phyloP scores from a whole-genome alignment of 345 rosid genomes.

The Acer negundo region DNA sequence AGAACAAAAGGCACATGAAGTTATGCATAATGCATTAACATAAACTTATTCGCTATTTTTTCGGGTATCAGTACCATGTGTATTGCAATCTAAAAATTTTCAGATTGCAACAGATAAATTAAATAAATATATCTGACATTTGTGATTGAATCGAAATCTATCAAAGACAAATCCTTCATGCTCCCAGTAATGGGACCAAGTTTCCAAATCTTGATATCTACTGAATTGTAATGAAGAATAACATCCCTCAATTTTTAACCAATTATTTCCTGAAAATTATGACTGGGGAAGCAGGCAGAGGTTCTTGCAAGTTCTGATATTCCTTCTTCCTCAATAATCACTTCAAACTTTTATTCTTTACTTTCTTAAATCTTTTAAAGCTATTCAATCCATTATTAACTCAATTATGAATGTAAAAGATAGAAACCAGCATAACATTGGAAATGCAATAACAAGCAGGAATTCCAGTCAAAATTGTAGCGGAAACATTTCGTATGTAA shows the following conservation, averaged over 20 bases:
- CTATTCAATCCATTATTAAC: background rate
- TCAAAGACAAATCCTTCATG: background rate
- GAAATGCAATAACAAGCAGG: background rate
- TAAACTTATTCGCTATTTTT: background rate
- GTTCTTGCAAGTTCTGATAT: background rate
- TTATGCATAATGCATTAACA: too few relatives aligned
- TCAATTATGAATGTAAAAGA: background rate
- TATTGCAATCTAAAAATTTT: too few relatives aligned
- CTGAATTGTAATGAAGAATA: background rate
- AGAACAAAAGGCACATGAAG: background rate
- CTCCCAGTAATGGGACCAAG: background rate
- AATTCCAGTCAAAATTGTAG: background rate
- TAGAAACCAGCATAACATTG: background rate
- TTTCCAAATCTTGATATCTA: constrained; percentile 1
- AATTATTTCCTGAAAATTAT: background rate
- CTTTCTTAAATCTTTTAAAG: background rate
- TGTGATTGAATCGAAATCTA: too few relatives aligned
- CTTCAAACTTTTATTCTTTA: background rate
- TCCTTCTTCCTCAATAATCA: background rate
- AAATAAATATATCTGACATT: too few relatives aligned
- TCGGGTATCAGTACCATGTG: background rate
- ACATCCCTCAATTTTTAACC: background rate
- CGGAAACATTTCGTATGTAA: background rate
- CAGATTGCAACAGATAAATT: background rate
- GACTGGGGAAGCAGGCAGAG: background rate